Conservation (phyloP, 208 protist species). For the Acanthamoeba lenticulata region DNA sequence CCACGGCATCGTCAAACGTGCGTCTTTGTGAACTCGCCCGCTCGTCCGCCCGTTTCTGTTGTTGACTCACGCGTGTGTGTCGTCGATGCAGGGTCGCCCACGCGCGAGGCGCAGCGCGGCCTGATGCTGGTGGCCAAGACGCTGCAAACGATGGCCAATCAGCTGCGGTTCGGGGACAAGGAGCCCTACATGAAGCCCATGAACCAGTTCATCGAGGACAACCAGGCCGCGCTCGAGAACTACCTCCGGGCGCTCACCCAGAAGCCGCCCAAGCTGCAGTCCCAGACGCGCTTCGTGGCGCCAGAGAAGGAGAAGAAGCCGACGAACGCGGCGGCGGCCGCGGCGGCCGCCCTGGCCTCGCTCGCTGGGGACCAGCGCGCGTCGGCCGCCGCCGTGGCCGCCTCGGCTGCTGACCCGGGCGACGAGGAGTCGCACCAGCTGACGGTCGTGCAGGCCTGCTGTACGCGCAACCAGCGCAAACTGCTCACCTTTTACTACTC, state of each 20-base stretch:
- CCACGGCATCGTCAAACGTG: slow-evolving; percentile 21
- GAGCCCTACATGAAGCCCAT: slow-evolving; percentile 67
- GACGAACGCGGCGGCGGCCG: not conserved
- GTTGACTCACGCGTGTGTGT: not conserved
- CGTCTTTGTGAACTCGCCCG: not conserved
- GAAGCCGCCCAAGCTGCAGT: slow-evolving; percentile 25
- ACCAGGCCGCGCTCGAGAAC: slow-evolving; percentile 20
- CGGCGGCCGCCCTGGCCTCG: not conserved
- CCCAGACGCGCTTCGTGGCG: slow-evolving; percentile 20
- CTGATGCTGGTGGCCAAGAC: slow-evolving; percentile 44
- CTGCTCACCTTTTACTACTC: slow-evolving; percentile 29
- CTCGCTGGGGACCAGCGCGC: not conserved
- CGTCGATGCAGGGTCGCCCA: not conserved
- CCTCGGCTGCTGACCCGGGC: not conserved
- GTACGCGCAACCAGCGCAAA: slow-evolving; percentile 29
- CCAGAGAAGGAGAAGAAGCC: slow-evolving; percentile 29
- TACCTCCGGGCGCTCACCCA: slow-evolving; percentile 35
- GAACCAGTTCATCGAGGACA: slow-evolving; percentile 65
- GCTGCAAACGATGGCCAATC: slow-evolving; percentile 62
- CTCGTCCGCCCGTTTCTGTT: not conserved
- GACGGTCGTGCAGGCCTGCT: not conserved
- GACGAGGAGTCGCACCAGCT: slow-evolving; percentile 23
- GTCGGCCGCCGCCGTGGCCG: not conserved
- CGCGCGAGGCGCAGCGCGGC: slow-evolving; percentile 1
- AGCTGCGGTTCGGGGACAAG: slow-evolving; percentile 61